phyloP scores from a whole-genome alignment of 2,329 filamentous ascomycete species.

The Cryphonectria carpinicola region DNA sequence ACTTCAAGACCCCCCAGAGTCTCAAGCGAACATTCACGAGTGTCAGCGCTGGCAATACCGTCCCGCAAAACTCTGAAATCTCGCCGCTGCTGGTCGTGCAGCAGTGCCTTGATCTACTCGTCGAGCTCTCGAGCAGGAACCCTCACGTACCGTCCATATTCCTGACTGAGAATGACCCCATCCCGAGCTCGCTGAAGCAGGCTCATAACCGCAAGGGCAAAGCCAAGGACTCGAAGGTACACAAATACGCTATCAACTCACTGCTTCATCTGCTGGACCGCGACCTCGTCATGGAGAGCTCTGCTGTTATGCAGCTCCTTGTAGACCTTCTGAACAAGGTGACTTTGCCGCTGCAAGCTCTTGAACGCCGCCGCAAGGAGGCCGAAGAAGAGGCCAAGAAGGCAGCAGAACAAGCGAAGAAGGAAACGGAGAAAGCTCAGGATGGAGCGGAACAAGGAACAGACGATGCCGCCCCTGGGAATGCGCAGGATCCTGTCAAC shows the following conservation, averaged over 20 bases:
- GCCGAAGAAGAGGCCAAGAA: slow-evolving; percentile 59
- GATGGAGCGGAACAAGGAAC: slow-evolving; percentile 34
- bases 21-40: slow-evolving; percentile 76
- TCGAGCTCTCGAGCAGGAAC: slow-evolving; percentile 82
- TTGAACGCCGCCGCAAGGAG: slow-evolving; percentile 84
- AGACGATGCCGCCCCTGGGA: slow-evolving; percentile 30
- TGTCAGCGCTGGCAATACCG: slow-evolving; percentile 47
- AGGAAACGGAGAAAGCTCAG: slow-evolving; percentile 33
- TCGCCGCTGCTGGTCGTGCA: slow-evolving; percentile 95
- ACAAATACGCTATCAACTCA: slow-evolving; percentile 90
- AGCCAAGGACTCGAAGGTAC: slow-evolving; percentile 78
- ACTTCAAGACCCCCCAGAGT: slow-evolving; percentile 77
- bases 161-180: slow-evolving; percentile 86
- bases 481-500: slow-evolving; percentile 25
- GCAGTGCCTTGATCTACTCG: slow-evolving; percentile 86
- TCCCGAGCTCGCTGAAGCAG: slow-evolving; percentile 75
- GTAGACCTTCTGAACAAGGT: slow-evolving; percentile 86
- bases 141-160: slow-evolving; percentile 89
- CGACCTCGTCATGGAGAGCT: slow-evolving; percentile 95
- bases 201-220: slow-evolving; percentile 83
- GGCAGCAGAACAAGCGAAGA: slow-evolving; percentile 42
- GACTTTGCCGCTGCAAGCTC: slow-evolving; percentile 79
- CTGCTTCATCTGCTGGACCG: slow-evolving; percentile 86
- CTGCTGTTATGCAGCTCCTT: slow-evolving; percentile 92
- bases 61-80: slow-evolving; percentile 76